Base-by-base conservation (phyloP, 2,329 filamentous ascomycete genomes). In the Drechslerella stenobrocha region DNA sequence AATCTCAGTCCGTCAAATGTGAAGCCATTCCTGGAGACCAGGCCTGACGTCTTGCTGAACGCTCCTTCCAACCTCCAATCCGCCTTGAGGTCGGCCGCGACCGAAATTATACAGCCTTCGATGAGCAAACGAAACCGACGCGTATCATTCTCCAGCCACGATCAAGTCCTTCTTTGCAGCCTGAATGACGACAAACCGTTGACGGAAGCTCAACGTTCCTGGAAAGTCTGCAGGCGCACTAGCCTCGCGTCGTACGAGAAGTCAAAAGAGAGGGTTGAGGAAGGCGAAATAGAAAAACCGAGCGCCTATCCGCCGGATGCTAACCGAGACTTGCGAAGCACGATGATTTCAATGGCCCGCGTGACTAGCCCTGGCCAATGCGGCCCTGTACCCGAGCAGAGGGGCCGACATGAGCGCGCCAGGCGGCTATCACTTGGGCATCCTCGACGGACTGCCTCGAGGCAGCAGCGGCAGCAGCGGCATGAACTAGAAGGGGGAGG, bases 61-160 rank as follows among this genome's bases (percentile, higher is more conserved):
- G 15, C 4, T 1, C 8, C 45, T 22, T 13, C 9, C 18, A 32
- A 32, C 2, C 46, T 58, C 22, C 47, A 18, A 22, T 45, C 63
- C 9, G 57, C 52, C 2, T 15, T 65, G 15, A 57, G 18, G 28
- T 18, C 37, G 11, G 22, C 37, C 18, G 28, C 11, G 20, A 6
- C 9, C 24, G 2, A 9, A 26, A 18, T 2, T 4, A 5, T 23
- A 13, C 15, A 42, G 13, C n/a, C 18, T n/a, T 7, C 35, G 23
- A 56, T 7, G 11, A 35, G 4, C 20, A 8, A 32, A 9, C 34
- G 24, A 42, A 20, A 20, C n/a, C 20, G 3, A n/a, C 55, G 44
- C 0, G 63, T 67, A 18, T 60, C 55, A 9, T 67, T 67, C 22
- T 52, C 63, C 1, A 6, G 13, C 3, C 50, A 60, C 28, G 55